These are phyloP conservation scores for Rhodotorula babjevae DNA, from an alignment of 768 basidiomycete genomes.

Conservation along the genomic window DNA sequence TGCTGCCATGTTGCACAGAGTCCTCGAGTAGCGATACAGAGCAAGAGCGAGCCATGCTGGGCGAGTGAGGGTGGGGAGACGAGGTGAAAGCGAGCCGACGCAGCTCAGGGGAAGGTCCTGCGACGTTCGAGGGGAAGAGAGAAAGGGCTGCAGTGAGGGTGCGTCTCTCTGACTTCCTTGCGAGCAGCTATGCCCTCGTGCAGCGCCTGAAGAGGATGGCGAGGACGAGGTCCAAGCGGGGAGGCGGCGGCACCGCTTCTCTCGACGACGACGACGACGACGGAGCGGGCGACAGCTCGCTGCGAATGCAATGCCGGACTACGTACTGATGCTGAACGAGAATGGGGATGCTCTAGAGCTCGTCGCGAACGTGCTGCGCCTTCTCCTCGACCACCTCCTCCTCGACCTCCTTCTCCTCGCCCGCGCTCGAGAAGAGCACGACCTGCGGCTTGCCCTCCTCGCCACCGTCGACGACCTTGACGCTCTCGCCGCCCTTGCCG, in stretches of 20 bases:
- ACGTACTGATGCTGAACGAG: neutral
- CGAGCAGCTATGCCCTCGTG: neutral
- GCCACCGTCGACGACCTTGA: neutral
- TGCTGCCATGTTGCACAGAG: neutral
- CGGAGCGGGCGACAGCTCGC: too few species aligned
- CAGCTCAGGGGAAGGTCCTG: neutral
- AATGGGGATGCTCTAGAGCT: neutral
- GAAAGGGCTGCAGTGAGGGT: neutral
- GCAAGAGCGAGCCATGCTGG: neutral
- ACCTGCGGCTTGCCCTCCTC: neutral
- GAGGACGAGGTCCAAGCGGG: neutral
- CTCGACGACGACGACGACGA: neutral
- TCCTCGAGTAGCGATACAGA: neutral
- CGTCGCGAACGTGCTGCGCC: slow-evolving; percentile 4
- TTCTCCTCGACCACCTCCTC: neutral
- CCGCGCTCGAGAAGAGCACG: neutral
- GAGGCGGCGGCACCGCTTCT: too few species aligned
- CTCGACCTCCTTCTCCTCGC: neutral
- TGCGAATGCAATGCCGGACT: neutral
- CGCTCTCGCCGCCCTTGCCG: slow-evolving; percentile 9
- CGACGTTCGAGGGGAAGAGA: neutral
- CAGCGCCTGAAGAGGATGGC: too few species aligned
- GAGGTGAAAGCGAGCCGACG: neutral
- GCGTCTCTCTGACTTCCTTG: too few species aligned
- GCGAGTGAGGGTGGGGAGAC: neutral